Evolutionary conservation across 345 rosid genomes (phyloP).

Genomic region (Moringa oleifera): DNA sequence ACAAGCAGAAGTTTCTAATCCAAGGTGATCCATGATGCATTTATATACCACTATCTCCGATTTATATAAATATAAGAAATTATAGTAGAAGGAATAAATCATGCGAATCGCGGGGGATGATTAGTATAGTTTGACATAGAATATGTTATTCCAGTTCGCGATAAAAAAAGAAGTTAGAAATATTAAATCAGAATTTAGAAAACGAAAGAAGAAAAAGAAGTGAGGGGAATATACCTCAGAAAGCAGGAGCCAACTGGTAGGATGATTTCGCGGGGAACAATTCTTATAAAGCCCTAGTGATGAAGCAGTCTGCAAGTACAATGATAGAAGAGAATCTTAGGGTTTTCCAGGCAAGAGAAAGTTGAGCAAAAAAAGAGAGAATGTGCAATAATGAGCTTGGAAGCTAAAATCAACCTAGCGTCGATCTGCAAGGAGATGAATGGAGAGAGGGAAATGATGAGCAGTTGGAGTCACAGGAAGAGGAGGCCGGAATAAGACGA

Average conservation of each 20-base stretch:
- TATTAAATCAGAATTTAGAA: not conserved
- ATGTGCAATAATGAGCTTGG: not conserved
- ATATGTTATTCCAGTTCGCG: not conserved
- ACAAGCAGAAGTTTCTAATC: not conserved
- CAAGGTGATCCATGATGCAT: not conserved
- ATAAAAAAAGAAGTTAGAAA: too few relatives aligned
- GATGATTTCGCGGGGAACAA: not conserved
- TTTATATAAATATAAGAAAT: too few relatives aligned
- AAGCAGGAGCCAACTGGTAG: not conserved
- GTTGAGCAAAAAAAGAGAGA: not conserved
- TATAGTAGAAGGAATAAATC: too few relatives aligned
- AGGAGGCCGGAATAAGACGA: not conserved
- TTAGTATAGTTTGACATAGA: not conserved
- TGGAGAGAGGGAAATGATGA: not conserved
- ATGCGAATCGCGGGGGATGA: too few relatives aligned
- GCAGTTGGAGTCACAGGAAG: not conserved
- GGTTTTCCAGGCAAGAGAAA: not conserved
- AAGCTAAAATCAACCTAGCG: not conserved
- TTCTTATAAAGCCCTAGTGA: not conserved
- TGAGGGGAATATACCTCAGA: not conserved
- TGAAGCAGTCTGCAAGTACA: too few relatives aligned
- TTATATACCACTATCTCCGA: too few relatives aligned
- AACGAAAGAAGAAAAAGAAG: not conserved
- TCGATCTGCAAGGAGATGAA: slow-evolving; percentile 6
- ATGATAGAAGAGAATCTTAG: slow-evolving; percentile 1